Conservation (phyloP, 2,329 filamentous ascomycete species). For the Fusarium goolgardi region DNA sequence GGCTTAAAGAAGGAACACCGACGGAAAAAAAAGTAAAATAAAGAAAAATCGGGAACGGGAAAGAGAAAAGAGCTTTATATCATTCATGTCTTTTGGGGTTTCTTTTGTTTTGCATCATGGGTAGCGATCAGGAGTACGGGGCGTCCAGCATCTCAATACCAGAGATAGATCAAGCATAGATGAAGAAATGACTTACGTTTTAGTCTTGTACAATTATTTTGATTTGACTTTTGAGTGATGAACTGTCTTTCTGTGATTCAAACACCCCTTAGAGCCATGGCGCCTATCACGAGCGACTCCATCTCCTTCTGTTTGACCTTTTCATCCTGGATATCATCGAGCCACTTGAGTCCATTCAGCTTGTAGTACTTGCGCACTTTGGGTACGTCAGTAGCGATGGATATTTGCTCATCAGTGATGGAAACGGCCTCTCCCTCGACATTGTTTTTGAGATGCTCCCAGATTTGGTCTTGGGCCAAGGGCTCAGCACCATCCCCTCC, state of each 20-base stretch:
- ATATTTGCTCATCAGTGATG: conserved; percentile 73
- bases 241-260: conserved; percentile 33
- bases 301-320: conserved; percentile 63
- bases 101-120: conserved; percentile 46
- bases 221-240: background rate
- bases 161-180: conserved; percentile 45
- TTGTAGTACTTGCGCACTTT: conserved; percentile 90
- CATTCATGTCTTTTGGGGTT: conserved; percentile 37
- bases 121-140: conserved; percentile 47
- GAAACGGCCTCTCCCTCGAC: conserved; percentile 70
- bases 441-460: conserved; percentile 68
- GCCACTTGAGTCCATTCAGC: conserved; percentile 70
- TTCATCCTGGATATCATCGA: conserved; percentile 60
- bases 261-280: conserved; percentile 73
- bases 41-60: conserved; percentile 12
- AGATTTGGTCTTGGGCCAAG: conserved; percentile 60
- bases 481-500: conserved; percentile 57
- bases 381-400: conserved; percentile 69
- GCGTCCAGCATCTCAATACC: conserved; percentile 43
- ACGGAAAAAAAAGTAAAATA: background rate
- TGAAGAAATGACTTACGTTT: conserved; percentile 48
- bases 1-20: conserved; percentile 46
- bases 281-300: conserved; percentile 76
- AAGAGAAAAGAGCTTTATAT: conserved; percentile 41
- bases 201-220: conserved; percentile 23